Evolutionary conservation across 2,329 filamentous ascomycete genomes (phyloP).

Genomic region (Aureobasidium namibiae): DNA sequence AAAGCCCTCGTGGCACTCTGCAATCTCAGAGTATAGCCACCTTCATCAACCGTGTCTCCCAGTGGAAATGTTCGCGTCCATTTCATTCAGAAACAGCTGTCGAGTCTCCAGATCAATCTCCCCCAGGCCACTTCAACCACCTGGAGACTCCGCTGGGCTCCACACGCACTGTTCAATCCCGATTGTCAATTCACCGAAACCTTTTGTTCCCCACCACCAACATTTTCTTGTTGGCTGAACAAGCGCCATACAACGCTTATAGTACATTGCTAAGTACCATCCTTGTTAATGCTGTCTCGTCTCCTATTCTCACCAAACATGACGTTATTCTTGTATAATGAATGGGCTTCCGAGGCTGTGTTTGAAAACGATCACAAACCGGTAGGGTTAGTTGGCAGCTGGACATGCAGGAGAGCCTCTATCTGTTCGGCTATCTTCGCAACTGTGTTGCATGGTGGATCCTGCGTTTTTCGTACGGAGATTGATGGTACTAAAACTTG

Average conservation of each 20-base stretch:
- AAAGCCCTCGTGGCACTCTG: neutral
- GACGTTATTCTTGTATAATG: neutral
- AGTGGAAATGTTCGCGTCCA: neutral
- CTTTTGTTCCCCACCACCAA: neutral
- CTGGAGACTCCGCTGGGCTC: slow-evolving; percentile 8
- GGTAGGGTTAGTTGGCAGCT: neutral
- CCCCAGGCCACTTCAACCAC: neutral
- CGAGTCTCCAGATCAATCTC: slow-evolving; percentile 1
- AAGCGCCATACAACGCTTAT: slow-evolving; percentile 1
- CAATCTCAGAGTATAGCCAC: neutral
- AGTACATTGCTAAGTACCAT: neutral
- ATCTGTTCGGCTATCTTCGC: neutral
- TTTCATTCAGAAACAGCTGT: neutral
- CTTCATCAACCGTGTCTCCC: neutral
- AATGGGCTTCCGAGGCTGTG: neutral
- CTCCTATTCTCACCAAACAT: neutral
- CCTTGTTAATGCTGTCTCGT: neutral
- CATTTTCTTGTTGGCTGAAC: neutral
- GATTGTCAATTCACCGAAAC: slow-evolving; percentile 7
- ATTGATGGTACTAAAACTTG: neutral
- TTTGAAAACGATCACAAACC: neutral
- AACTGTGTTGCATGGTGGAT: neutral
- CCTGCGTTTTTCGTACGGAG: neutral
- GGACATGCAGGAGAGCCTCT: neutral
- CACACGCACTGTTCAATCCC: slow-evolving; percentile 1